Evolutionary conservation across 345 rosid species (phyloP).

Genomic region (Cardamine chenopodiifolia): DNA sequence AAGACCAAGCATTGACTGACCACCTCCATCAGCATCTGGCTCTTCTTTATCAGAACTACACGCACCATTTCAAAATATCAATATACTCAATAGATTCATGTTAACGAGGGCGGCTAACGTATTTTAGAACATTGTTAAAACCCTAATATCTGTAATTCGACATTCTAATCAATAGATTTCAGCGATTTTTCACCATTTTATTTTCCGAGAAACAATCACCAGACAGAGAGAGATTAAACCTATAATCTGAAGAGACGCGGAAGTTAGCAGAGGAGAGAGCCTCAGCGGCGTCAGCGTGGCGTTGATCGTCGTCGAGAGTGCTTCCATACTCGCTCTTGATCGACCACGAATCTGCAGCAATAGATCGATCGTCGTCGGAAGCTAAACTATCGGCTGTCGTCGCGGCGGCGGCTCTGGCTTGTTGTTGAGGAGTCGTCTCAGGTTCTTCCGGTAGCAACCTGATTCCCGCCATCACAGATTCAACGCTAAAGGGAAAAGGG

Average conservation of each 20-base stretch:
- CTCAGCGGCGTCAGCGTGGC: slow-evolving; percentile 94
- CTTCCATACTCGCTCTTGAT: slow-evolving; percentile 97
- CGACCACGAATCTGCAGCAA: slow-evolving; percentile 99
- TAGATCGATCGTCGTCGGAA: slow-evolving; percentile 97
- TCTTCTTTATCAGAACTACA: slow-evolving; percentile 94
- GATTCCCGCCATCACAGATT: slow-evolving; percentile 64
- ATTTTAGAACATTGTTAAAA: background rate
- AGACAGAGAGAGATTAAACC: slow-evolving; percentile 35
- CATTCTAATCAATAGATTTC: background rate
- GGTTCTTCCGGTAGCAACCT: slow-evolving; percentile 61
- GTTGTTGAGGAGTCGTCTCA: slow-evolving; percentile 53
- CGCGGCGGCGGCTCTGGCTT: slow-evolving; percentile 32
- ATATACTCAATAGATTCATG: background rate
- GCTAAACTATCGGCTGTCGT: slow-evolving; percentile 61
- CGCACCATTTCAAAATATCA: slow-evolving; percentile 24
- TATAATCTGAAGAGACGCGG: slow-evolving; percentile 80
- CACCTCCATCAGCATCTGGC: slow-evolving; percentile 74
- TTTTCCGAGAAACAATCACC: background rate
- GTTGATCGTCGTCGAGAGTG: slow-evolving; percentile 98
- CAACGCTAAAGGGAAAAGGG: slow-evolving; percentile 24
- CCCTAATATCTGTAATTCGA: slow-evolving; percentile 27
- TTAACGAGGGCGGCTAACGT: background rate
- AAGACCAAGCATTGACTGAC: slow-evolving; percentile 80
- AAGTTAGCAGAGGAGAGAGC: slow-evolving; percentile 76
- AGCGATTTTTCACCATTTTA: background rate